Evolutionary conservation across 2,329 filamentous ascomycete species (phyloP), one percentile per base, ranked within the genome.

Genomic region (Aspergillus sp.): DNA sequence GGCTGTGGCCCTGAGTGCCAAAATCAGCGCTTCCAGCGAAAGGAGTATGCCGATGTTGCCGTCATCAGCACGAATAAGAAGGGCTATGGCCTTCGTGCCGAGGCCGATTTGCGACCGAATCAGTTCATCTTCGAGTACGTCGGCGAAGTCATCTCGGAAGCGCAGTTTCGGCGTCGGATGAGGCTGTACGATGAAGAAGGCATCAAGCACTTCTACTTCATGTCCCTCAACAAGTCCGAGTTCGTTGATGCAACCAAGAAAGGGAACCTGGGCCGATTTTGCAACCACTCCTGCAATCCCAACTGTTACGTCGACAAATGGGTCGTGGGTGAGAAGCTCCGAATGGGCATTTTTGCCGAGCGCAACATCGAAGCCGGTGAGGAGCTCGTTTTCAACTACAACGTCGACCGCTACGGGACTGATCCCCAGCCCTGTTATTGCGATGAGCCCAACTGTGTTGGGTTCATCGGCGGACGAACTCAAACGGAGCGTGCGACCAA

Each of bases 291-390:
- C 6, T 98, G 91, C 72, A 94, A 91, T 58, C 91, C 91, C 12
- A 98, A 98, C 56, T 96, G 88, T 64, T 96, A 93, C 61, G 89
- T 98, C 43, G 91, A 98, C 71, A 98, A 98, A 66, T 98, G 91
- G 91, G 88, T 96, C 37, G 86, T 98, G 20, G 88, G 86, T 12
- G 85, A 93, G 51, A 96, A 95, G 67, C 69, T 96, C 55, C 88
- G 91, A 50, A 98, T 98, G 91, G 91, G 91, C 50, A 96, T 98
- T 48, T 98, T 98, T 67, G 85, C 88, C 48, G 75, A 84, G 63
- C 84, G 88, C 43, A 71, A 75, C 51, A 81, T 98, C 55, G 78
- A 79, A 53, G 79, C 83, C 12, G 91, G 91, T 34, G 91, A 98
- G 60, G 91, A 98, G 60, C 69, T 98, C 35, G 88, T 94, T 14